Evolutionary conservation across 306 rosid species (phyloP).

Genomic region (Macrotyloma uniflorum): DNA sequence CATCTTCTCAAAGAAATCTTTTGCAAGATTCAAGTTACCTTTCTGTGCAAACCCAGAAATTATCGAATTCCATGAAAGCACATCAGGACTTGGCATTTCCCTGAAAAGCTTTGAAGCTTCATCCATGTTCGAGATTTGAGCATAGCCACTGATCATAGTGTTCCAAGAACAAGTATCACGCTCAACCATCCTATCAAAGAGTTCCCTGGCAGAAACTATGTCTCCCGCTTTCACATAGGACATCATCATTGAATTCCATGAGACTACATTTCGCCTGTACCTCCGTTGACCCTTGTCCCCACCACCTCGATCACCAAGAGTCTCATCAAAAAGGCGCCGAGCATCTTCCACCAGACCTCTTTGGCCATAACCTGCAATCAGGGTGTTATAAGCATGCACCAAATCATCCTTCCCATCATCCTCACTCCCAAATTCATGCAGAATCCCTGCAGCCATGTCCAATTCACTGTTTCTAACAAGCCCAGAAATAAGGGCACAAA

Average conservation of each 20-base stretch:
- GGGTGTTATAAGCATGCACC: conserved; percentile 51
- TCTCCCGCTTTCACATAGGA: conserved; percentile 53
- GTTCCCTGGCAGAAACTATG: conserved; percentile 48
- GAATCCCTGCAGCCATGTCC: conserved; percentile 42
- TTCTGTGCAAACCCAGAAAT: conserved; percentile 51
- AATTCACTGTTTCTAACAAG: conserved; percentile 49
- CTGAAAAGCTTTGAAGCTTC: conserved; percentile 51
- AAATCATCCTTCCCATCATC: conserved; percentile 39
- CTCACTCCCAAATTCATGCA: conserved; percentile 37
- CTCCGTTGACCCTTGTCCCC: conserved; percentile 25
- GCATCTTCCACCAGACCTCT: conserved; percentile 54
- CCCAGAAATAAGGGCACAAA: conserved; percentile 47
- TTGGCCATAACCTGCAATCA: conserved; percentile 56
- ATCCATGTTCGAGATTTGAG: conserved; percentile 51
- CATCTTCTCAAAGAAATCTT: conserved; percentile 50
- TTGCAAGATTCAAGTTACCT: conserved; percentile 42
- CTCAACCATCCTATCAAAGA: conserved; percentile 50
- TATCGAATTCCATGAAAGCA: conserved; percentile 53
- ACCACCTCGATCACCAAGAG: conserved; percentile 33
- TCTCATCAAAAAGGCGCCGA: conserved; percentile 44
- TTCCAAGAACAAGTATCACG: conserved; percentile 56
- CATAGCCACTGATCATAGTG: conserved; percentile 53
- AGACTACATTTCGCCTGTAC: conserved; percentile 48
- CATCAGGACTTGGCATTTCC: conserved; percentile 50
- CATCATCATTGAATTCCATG: conserved; percentile 64